phyloP scores from a whole-genome alignment of 2,329 filamentous ascomycete species.

The Ceratocystis harringtonii region DNA sequence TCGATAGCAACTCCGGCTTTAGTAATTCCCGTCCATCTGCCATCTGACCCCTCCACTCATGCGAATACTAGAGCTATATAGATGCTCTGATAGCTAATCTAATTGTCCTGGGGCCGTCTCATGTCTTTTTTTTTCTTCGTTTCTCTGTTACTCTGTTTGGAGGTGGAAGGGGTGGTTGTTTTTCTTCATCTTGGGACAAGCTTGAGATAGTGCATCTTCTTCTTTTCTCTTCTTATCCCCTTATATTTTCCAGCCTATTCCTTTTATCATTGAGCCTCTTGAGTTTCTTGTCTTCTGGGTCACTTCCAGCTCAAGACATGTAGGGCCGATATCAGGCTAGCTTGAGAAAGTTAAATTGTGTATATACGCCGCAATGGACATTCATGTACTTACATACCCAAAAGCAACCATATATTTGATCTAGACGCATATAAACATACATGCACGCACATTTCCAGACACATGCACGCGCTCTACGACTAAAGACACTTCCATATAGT shows the following conservation, averaged over 20 bases:
- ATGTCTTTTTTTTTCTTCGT: not conserved
- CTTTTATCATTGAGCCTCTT: not conserved
- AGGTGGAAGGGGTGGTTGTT: not conserved
- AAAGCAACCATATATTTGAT: not conserved
- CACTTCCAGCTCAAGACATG: not conserved
- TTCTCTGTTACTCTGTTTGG: not conserved
- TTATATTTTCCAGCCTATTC: not conserved
- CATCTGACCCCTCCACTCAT: not conserved
- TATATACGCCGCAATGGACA: slow-evolving; percentile 5
- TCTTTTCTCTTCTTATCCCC: not conserved
- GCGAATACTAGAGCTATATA: not conserved
- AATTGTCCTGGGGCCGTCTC: not conserved
- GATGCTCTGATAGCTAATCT: not conserved
- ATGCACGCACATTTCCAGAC: not conserved
- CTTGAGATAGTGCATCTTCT: not conserved
- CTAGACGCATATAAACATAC: not conserved
- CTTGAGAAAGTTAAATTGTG: not conserved
- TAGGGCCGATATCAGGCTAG: not conserved
- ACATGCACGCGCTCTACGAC: not conserved
- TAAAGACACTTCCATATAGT: not conserved
- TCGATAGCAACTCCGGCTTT: not conserved
- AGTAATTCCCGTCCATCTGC: not conserved
- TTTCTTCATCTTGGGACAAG: not conserved
- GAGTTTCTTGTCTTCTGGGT: not conserved
- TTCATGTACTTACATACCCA: slow-evolving; percentile 1